Evolutionary conservation across 2,329 filamentous ascomycete species (phyloP).

Genomic region (Cladophialophora carrionii): DNA sequence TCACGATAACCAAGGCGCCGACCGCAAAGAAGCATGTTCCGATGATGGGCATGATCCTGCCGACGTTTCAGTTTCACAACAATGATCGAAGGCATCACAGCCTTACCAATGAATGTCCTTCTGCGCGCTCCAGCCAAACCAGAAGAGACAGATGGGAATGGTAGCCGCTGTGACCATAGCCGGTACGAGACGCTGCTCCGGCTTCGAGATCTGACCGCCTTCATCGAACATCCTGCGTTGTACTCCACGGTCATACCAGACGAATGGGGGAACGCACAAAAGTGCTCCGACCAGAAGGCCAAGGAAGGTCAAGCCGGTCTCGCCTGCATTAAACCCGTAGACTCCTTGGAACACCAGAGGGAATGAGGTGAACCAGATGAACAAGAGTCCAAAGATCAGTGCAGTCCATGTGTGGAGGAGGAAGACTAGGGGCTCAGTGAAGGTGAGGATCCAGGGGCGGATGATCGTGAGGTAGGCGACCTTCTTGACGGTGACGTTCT

Average conservation of each 20-base stretch:
- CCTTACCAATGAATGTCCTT: constrained; percentile 44
- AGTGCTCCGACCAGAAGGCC: constrained; percentile 43
- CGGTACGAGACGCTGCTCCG: constrained; percentile 46
- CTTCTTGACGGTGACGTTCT: constrained; percentile 45
- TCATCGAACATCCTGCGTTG: constrained; percentile 6
- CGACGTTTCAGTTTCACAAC: no score
- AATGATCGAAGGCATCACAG: no score
- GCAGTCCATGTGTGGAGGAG: constrained; percentile 51
- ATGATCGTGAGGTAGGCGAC: constrained; percentile 49
- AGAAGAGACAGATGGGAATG: constrained; percentile 50
- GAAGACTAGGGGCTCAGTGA: constrained; percentile 42
- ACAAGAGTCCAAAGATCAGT: constrained; percentile 48
- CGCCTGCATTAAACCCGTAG: constrained; percentile 18
- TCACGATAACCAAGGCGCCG: constrained; percentile 8
- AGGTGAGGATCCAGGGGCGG: constrained; percentile 49
- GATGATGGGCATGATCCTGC: constrained; percentile 14
- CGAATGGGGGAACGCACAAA: constrained; percentile 46
- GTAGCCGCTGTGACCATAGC: constrained; percentile 45
- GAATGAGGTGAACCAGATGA: constrained; percentile 53
- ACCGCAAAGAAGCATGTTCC: constrained; percentile 7
- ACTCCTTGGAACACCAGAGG: constrained; percentile 47
- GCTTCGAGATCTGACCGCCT: constrained; percentile 26
- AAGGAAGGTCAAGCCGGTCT: constrained; percentile 42
- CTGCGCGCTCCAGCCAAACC: constrained; percentile 48
- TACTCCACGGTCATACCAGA: constrained; percentile 39